phyloP scores from a whole-genome alignment of 1,284 basidiomycete species.

The Ganoderma lingzhi region DNA sequence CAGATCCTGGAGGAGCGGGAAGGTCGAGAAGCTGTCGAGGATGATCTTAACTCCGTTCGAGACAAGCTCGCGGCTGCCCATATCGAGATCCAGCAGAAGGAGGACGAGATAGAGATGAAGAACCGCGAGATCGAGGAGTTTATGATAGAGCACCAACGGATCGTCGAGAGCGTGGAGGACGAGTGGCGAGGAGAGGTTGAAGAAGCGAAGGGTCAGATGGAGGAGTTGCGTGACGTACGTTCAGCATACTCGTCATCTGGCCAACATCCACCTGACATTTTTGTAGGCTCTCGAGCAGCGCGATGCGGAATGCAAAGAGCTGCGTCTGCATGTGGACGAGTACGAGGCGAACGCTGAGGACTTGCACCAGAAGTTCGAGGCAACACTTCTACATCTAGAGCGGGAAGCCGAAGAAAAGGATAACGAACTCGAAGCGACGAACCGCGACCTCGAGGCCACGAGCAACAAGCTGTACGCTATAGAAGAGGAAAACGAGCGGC shows the following conservation, averaged over 20 bases:
- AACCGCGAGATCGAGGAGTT: constrained; percentile 76
- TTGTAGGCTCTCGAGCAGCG: constrained; percentile 77
- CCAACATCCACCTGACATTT: constrained; percentile 17
- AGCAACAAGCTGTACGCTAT: constrained; percentile 69
- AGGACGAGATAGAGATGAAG: constrained; percentile 83
- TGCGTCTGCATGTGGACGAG: constrained; percentile 76
- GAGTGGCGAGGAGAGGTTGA: constrained; percentile 84
- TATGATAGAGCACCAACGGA: constrained; percentile 69
- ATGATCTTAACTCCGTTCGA: constrained; percentile 73
- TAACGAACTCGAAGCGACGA: constrained; percentile 70
- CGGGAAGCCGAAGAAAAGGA: constrained; percentile 77
- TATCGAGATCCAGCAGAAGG: constrained; percentile 84
- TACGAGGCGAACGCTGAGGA: constrained; percentile 76
- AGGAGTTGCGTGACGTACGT: constrained; percentile 80
- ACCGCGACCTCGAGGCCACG: constrained; percentile 79
- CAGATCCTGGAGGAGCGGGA: constrained; percentile 74
- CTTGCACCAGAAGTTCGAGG: constrained; percentile 77
- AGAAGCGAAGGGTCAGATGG: constrained; percentile 71
- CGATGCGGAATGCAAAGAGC: constrained; percentile 76
- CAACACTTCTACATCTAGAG: constrained; percentile 76
- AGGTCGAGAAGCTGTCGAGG: constrained; percentile 76
- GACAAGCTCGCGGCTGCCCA: constrained; percentile 81
- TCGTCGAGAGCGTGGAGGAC: constrained; percentile 74
- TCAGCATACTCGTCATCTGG: background rate
- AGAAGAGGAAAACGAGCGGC: constrained; percentile 62